A percentile compares a stretch with the other conserved stretches of the same genome.
phyloP scores from a whole-genome alignment of 2,329 filamentous ascomycete genomes.

The Sordariomycetes sp. region DNA sequence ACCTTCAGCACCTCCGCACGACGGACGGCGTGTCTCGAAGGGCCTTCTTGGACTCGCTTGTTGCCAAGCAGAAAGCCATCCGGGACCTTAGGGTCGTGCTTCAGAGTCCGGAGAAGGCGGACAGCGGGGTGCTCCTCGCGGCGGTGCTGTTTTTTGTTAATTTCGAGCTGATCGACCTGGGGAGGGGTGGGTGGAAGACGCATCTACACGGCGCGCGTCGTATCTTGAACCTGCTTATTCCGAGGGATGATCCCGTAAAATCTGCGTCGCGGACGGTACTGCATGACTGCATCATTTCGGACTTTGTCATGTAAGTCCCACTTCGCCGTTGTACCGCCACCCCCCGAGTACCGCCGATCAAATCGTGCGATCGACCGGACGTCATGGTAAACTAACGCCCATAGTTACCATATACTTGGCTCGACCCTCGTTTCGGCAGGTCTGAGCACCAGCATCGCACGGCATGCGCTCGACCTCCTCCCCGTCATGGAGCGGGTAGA shows the following conservation, averaged over 20 bases:
- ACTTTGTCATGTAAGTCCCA: constrained; percentile 29
- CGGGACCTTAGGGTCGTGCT: constrained; percentile 25
- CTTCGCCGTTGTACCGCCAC: not conserved
- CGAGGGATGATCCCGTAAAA: constrained; percentile 12
- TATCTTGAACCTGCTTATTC: constrained; percentile 22
- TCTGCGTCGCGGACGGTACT: constrained; percentile 13
- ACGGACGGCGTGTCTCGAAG: constrained; percentile 22
- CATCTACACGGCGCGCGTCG: constrained; percentile 31
- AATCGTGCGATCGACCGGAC: not conserved
- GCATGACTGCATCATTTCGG: constrained; percentile 31
- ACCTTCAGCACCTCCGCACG: constrained; percentile 21
- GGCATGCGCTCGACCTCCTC: constrained; percentile 22
- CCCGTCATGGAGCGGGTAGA: constrained; percentile 26
- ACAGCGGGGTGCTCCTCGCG: constrained; percentile 31
- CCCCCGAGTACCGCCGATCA: not conserved
- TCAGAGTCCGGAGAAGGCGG: constrained; percentile 21
- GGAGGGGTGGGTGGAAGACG: constrained; percentile 28
- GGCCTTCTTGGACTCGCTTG: constrained; percentile 30
- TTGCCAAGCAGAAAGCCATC: constrained; percentile 32
- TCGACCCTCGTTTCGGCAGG: constrained; percentile 21
- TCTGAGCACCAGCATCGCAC: constrained; percentile 22
- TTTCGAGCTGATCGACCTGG: constrained; percentile 34
- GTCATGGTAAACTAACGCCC: not conserved
- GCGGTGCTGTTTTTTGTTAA: constrained; percentile 37
- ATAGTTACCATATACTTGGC: constrained; percentile 25